Evolutionary conservation across 2,329 filamentous ascomycete species (phyloP), one percentile per base, ranked within the genome.

Genomic region (Exophiala calicioides): DNA sequence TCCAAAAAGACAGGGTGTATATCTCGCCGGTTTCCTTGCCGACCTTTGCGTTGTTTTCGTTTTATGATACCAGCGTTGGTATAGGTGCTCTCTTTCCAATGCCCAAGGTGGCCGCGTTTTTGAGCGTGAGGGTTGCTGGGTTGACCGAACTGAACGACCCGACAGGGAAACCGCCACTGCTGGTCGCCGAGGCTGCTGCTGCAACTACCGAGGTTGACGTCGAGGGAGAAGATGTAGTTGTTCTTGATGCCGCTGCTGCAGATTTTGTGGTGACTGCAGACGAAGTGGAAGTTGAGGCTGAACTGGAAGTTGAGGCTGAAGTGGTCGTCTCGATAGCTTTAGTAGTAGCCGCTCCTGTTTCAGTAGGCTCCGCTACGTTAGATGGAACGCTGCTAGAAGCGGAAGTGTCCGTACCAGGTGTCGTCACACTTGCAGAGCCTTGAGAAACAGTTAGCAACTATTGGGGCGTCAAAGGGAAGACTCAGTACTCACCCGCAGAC

Each of bases 41-140:
- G 34, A 21, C 16, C 26, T 30, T 20, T 40, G 10, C n/a, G 13
- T n/a, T 35, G 26, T 35, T 37, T 41, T 38, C 23, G 26, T 32
- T 49, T 44, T 36, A 48, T 44, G 47, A 47, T 42, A 50, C 23
- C 38, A 34, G 18, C 19, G 47, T 48, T 27, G 52, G 52, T 41
- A 21, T 18, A 24, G 52, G 47, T n/a, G 34, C 52, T 46, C 52
- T 39, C 35, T 27, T 47, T 32, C 52, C 52, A 31, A 54, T 54
- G 15, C 52, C 52, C 18, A 54, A 32, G 19, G 52, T 54, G 27
- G 45, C 44, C 6, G 52, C 50, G 44, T 50, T 50, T 27, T 58
- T 52, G 40, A 53, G 45, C 12, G 55, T 53, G 19, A 58, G 52
- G n/a, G 54, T 58, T 20, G 56, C 53, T 10, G 57, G 46, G 19